These are phyloP conservation scores for Rhodamnia rubescens DNA, from an alignment of 345 rosid species.

Conservation along the genomic window DNA sequence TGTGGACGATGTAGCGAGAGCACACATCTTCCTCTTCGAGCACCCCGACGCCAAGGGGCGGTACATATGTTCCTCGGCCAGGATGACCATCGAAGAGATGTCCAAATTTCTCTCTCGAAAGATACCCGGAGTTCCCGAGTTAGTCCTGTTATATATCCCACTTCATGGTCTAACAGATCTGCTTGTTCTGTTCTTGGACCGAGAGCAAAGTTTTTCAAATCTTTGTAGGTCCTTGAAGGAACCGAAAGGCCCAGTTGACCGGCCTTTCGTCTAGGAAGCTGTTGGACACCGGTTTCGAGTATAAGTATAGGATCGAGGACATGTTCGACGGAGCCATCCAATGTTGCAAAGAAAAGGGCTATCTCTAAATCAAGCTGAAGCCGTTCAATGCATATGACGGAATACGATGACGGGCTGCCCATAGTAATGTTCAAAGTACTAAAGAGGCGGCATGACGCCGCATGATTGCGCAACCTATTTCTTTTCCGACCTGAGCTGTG, in stretches of 20 bases:
- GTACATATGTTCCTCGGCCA: conserved; percentile 20
- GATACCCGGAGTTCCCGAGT: conserved; percentile 16
- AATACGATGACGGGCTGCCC: background rate
- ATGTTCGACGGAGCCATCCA: conserved; percentile 21
- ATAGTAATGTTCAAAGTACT: background rate
- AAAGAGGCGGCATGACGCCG: background rate
- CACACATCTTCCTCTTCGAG: conserved; percentile 32
- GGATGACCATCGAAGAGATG: conserved; percentile 6
- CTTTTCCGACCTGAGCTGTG: background rate
- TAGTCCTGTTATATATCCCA: background rate
- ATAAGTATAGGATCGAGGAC: conserved; percentile 13
- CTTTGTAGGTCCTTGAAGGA: background rate
- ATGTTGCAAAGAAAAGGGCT: conserved; percentile 20
- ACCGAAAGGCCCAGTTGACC: background rate
- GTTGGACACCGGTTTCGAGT: conserved; percentile 22
- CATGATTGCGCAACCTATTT: background rate
- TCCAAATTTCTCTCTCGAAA: conserved; percentile 12
- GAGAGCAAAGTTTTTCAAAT: background rate
- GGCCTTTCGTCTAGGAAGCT: conserved; percentile 20
- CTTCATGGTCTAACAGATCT: background rate
- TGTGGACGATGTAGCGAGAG: conserved; percentile 25
- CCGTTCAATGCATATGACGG: background rate
- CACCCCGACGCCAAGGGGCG: conserved; percentile 23
- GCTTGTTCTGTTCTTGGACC: background rate
- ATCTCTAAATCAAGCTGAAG: background rate